A percentile compares a stretch with the other conserved stretches of the same genome.
phyloP scores from a whole-genome alignment of 176 grass and related monocot genomes.

The Thinopyrum elongatum region DNA sequence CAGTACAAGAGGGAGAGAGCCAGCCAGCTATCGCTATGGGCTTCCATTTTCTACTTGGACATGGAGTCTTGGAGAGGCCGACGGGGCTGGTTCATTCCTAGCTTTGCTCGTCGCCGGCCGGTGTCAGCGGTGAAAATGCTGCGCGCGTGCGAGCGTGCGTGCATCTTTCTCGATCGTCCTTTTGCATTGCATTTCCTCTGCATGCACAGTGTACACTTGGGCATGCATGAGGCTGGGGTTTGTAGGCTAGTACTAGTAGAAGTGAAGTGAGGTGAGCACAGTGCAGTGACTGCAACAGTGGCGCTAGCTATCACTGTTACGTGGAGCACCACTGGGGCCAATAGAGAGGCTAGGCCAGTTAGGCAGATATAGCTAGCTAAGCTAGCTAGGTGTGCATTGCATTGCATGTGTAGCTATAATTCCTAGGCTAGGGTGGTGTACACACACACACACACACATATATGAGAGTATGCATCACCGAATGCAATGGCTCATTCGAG shows the following conservation, averaged over 20 bases:
- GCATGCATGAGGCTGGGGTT: not conserved
- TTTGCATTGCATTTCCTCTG: not conserved
- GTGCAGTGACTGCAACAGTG: not conserved
- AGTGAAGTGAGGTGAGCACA: conserved; percentile 6
- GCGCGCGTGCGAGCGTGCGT: not conserved
- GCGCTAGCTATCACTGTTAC: not conserved
- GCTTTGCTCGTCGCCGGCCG: not conserved
- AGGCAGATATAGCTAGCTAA: not conserved
- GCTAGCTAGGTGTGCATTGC: not conserved
- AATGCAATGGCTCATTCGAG: not conserved
- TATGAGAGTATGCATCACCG: not conserved
- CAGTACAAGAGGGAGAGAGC: not conserved
- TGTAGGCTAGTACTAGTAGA: not conserved
- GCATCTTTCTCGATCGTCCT: not conserved
- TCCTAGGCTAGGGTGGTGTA: no score
- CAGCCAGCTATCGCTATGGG: not conserved
- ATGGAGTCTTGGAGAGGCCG: not conserved
- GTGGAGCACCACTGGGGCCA: not conserved
- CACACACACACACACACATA: no score
- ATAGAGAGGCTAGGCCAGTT: not conserved
- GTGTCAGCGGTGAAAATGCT: not conserved
- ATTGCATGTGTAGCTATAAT: no score
- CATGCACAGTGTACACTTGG: not conserved
- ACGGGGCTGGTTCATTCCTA: not conserved
- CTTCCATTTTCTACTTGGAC: not conserved